Percentiles rank a stretch among this genome's conserved stretches.
These are phyloP conservation scores for Cystobasidium tubakii DNA, from an alignment of 768 basidiomycete genomes.

Conservation along the genomic window DNA sequence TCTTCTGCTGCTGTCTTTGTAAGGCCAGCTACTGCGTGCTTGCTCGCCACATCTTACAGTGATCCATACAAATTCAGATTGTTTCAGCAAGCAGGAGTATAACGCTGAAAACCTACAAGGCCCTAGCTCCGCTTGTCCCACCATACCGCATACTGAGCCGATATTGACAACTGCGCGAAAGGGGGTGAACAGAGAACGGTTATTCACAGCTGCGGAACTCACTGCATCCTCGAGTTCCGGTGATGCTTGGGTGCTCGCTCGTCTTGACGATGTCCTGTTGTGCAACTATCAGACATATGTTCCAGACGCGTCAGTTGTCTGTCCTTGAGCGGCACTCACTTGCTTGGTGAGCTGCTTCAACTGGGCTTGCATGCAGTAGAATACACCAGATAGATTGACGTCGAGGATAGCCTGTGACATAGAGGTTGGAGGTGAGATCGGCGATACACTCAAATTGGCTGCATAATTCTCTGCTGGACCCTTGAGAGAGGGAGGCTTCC, in stretches of 20 bases:
- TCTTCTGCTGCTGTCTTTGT: conserved; percentile 7
- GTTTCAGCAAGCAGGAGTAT: neutral
- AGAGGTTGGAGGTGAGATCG: too few species aligned
- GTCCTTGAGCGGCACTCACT: neutral
- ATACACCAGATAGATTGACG: neutral
- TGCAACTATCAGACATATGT: neutral
- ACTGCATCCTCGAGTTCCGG: conserved; percentile 7
- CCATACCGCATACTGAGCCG: conserved; percentile 9
- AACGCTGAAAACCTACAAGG: neutral
- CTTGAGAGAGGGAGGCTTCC: too few species aligned
- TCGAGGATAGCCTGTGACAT: neutral
- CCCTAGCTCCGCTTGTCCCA: conserved; percentile 9
- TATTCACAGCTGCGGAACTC: neutral
- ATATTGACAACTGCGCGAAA: conserved; percentile 4
- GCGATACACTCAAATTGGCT: too few species aligned
- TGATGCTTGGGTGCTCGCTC: neutral
- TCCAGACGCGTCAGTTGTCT: too few species aligned
- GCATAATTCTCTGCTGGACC: too few species aligned
- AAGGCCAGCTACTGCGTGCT: neutral
- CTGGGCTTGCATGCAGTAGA: conserved; percentile 12
- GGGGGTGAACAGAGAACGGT: neutral
- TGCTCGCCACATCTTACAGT: neutral
- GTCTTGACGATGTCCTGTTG: neutral
- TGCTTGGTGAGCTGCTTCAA: neutral
- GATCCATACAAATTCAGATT: neutral